Base-by-base conservation (phyloP, 2,329 filamentous ascomycete genomes). In the Chalaropsis thielavioides region DNA sequence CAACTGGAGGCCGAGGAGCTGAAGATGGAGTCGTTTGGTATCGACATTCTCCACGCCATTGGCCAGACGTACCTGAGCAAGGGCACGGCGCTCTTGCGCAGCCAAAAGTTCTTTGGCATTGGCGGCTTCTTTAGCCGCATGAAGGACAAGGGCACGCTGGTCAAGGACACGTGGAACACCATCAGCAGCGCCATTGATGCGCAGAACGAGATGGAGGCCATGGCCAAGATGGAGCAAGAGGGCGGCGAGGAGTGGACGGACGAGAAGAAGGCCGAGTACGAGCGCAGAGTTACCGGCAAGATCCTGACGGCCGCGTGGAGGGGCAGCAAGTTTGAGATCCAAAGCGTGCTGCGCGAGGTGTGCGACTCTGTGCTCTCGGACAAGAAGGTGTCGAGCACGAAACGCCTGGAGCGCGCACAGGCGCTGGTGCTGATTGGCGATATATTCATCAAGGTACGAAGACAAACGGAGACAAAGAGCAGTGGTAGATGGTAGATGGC, bases 241-340 rank as follows among this genome's bases (percentile, higher is more conserved):
- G 94, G 92, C 63, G 94, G 94, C 61, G 94, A 96, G 65, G 91
- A 96, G 68, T 99, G 94, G 94, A 97, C 94, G 0, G 94, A 99
- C 68, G 94, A 97, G 84, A 92, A 89, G 80, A 91, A 92, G 77
- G 86, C 87, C 51, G 94, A 99, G 77, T 96, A 95, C 72, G 94
- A 97, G 80, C 87, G 92, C 72, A 86, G 88, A 70, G 92, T 97
- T 27, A 99, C 94, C 10, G 94, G 94, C 72, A 99, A 99, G 83
- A 97, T 99, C 69, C 83, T 99, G 46, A 95, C 91, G 3, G 94
- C 94, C 2, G 94, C 94, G 11, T 99, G 94, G 94, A 81, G 91
- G 69, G 94, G 94, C 59, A 92, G 87, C 81, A 95, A 94, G 77
- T 97, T 95, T 72, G 94, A 99, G 80, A 97, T 99, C 69, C 92